Conservation (phyloP, 1,284 basidiomycete species). For the Trichosporon sp. region DNA sequence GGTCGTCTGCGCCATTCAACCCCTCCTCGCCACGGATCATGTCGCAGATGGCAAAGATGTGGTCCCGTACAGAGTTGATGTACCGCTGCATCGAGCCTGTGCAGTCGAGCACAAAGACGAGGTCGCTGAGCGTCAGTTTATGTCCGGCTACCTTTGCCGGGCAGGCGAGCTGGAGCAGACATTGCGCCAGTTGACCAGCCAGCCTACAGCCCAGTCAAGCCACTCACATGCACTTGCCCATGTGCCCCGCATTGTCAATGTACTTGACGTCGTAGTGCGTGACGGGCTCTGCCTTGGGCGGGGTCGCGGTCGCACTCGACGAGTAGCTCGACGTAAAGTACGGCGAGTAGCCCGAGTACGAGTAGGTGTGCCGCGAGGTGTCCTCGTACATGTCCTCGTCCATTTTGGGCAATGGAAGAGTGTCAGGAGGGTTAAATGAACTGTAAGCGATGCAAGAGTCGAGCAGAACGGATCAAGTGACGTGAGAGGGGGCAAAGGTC, state of each 20-base stretch:
- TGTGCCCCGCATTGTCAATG: slow-evolving; percentile 25
- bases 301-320: slow-evolving; percentile 16
- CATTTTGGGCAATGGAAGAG: slow-evolving; percentile 15
- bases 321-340: slow-evolving; percentile 21
- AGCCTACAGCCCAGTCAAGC: not conserved
- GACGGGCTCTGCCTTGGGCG: slow-evolving; percentile 30
- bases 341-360: slow-evolving; percentile 18
- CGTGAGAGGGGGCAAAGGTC: not conserved
- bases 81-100: slow-evolving; percentile 60
- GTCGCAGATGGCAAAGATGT: slow-evolving; percentile 94
- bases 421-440: not conserved
- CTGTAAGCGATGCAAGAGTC: not conserved
- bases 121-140: slow-evolving; percentile 57
- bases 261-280: slow-evolving; percentile 34
- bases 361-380: slow-evolving; percentile 21
- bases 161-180: not conserved
- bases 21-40: slow-evolving; percentile 93
- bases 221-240: slow-evolving; percentile 43
- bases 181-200: not conserved
- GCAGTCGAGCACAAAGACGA: slow-evolving; percentile 84
- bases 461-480: not conserved
- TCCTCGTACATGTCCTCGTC: slow-evolving; percentile 42
- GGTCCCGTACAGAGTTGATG: slow-evolving; percentile 74
- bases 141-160: not conserved
- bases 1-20: slow-evolving; percentile 74